Base-by-base conservation (phyloP, 352 stramenopile genomes). In the Phytophthora melonis region DNA sequence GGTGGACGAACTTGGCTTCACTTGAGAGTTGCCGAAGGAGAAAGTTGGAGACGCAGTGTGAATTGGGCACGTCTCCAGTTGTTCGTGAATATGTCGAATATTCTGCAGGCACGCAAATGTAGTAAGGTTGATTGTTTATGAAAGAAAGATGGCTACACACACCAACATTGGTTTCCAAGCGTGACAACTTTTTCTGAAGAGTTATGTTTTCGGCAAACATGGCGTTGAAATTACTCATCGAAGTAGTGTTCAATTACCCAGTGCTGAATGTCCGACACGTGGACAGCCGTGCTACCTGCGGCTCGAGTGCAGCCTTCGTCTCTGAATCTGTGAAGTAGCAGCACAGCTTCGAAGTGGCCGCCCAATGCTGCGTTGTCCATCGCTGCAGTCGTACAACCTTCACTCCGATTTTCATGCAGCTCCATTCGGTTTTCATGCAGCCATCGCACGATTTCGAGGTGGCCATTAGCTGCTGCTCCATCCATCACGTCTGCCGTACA, bases 391-490 rank as follows among this genome's bases (percentile, higher is more conserved):
- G 70, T 77, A 52, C 65, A 69, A 23, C 64, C 58, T 25, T 77
- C 70, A 9, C 5, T 14, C 16, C 68, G 49, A 56, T 63, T 30
- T 1, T 59, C 62, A 32, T 75, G 62, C 7, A 71, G 36, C 68
- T 62, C 45, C n/a, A 9, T 14, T 0, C 81, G 74, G 63, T 88
- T 68, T 4, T 41, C 14, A 50, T 87, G 80, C 50, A 91, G 72
- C 67, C 80, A 88, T 4, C 41, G 16, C 11, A 50, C 41, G 3
- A 55, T 6, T 1, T 55, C 19, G 4, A 55, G 7, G 19, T 55
- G 21, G 6, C 49, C 49, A 52, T 62, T 62, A 18, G 5, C 13
- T 16, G 59, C 59, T 11, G 59, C 59, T 23, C 45, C 45, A 43
- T 66, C 59, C 25, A 66, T 50, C 14, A 32, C 30, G 41, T 50